Evolutionary conservation across 176 grass and related monocot species (phyloP).

Genomic region (Triticum timopheevii): DNA sequence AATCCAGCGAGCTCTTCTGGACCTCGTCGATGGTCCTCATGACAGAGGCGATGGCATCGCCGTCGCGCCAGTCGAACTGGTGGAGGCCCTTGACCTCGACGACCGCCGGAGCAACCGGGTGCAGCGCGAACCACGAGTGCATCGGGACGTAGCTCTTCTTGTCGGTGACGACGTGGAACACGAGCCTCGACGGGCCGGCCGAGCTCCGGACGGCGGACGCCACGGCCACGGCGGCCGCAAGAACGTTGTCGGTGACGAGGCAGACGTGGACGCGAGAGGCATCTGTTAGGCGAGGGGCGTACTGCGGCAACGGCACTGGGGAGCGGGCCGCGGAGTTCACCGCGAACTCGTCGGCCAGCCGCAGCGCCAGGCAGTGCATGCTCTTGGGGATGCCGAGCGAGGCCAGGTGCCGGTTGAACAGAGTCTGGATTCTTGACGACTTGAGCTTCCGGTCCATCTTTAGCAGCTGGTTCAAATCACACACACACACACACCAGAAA

Average conservation of each 20-base stretch:
- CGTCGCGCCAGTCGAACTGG: constrained; percentile 75
- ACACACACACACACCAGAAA: no score
- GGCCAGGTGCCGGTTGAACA: constrained; percentile 67
- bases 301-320: constrained; percentile 71
- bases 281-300: constrained; percentile 62
- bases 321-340: constrained; percentile 78
- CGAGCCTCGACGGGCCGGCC: constrained; percentile 48
- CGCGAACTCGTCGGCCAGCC: constrained; percentile 74
- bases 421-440: constrained; percentile 51
- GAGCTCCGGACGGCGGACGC: constrained; percentile 57
- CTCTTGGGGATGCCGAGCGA: constrained; percentile 78
- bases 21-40: constrained; percentile 78
- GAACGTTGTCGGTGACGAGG: constrained; percentile 80
- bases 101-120: constrained; percentile 54
- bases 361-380: constrained; percentile 76
- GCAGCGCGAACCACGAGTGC: constrained; percentile 94
- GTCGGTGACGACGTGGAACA: constrained; percentile 93
- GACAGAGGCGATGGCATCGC: constrained; percentile 43
- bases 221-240: constrained; percentile 71
- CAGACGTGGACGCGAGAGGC: constrained; percentile 62
- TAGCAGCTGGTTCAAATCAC: constrained; percentile 47
- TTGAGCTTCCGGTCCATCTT: constrained; percentile 88
- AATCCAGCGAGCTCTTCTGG: constrained; percentile 40
- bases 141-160: constrained; percentile 86
- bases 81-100: constrained; percentile 90